phyloP scores from a whole-genome alignment of 305 asterid genomes.

The Petunia hybrid region DNA sequence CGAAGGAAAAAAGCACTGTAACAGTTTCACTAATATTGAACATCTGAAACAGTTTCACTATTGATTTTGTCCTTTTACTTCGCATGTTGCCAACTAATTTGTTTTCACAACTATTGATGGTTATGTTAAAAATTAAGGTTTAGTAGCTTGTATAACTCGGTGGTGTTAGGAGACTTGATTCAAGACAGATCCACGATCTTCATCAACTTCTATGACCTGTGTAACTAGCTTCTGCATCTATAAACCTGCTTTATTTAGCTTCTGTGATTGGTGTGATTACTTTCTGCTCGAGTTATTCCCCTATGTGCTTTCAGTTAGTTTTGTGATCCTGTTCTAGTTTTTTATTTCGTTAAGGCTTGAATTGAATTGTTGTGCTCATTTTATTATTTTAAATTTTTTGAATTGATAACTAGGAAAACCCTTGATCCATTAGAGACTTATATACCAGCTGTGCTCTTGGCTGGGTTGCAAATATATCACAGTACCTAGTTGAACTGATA shows the following conservation, averaged over 20 bases:
- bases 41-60: too few relatives aligned
- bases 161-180: background rate
- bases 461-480: slow-evolving; percentile 70
- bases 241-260: slow-evolving; percentile 19
- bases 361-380: background rate
- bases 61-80: too few relatives aligned
- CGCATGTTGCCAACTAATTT: background rate
- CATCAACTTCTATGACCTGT: background rate
- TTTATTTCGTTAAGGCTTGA: background rate
- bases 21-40: too few relatives aligned
- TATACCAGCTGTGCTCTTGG: slow-evolving; percentile 85
- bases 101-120: slow-evolving; percentile 15
- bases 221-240: background rate
- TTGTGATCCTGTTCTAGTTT: background rate
- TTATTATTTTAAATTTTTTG: slow-evolving; percentile 15
- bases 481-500: too few relatives aligned
- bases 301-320: slow-evolving; percentile 14
- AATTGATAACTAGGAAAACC: slow-evolving; percentile 68
- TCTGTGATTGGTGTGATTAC: background rate
- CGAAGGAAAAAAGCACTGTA: too few relatives aligned
- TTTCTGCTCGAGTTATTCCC: slow-evolving; percentile 6
- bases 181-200: slow-evolving; percentile 7
- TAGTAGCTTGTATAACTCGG: background rate
- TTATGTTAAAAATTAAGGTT: background rate
- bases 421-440: slow-evolving; percentile 94